Base-by-base conservation (phyloP, 768 basidiomycete genomes). In the Termitomyces sp. region DNA sequence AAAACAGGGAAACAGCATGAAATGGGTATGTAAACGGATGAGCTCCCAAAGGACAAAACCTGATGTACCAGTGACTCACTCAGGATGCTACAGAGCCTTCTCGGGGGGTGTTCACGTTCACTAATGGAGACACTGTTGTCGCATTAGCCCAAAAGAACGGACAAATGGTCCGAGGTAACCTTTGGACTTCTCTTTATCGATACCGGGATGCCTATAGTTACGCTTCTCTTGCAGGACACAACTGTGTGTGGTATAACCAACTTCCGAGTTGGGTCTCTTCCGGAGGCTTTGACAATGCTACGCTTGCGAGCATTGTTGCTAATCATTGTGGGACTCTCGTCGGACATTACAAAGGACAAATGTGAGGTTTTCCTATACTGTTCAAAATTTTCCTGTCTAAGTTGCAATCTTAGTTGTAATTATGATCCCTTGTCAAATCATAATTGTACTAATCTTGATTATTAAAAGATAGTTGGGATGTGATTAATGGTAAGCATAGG, bases 51-150 rank as follows among this genome's bases (percentile, higher is more conserved):
- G 7, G 9, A 44, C 16, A 7, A 24, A n/a, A 20, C 20, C 11
- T 22, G 30, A 40, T 18, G 9, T 28, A 38, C 7, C 20, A 20
- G 26, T 46, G 35, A 24, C 7, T 40, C 35, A 24, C 11, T 51
- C 49, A 83, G 81, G 79, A 80, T 60, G 76, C 79, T 6, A 83
- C 80, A 24, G 82, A 84, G 60, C 79, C 78, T 10, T 63, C 66
- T 2, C 79, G 70, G 24, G 79, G 79, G 24, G 63, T 59, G 5
- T 83, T 81, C 66, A 80, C 76, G 0, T 84, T 81, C 62, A 65
- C 70, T 3, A 63, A 64, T 6, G 80, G 76, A 20, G 80, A 83
- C 61, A 66, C 63, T 36, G 69, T 83, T 44, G 79, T 76, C 5
- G 65, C 69, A 46, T 68, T 80, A 24, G 80, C 81, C 6, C 69